Evolutionary conservation across 2,329 filamentous ascomycete species (phyloP).

Genomic region (Pestalotiopsis sp.): DNA sequence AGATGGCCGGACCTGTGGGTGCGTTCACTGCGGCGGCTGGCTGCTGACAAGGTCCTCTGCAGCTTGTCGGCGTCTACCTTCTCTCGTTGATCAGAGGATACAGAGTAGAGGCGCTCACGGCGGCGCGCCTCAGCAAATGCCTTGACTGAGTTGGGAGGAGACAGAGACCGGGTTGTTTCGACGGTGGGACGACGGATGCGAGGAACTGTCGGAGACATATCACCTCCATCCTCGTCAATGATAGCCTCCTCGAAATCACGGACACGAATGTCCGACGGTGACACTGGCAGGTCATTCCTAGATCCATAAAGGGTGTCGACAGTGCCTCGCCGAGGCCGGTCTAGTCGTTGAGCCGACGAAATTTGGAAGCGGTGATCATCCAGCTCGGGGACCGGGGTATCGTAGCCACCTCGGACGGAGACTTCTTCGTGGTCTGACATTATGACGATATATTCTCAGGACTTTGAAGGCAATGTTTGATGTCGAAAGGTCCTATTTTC

Average conservation of each 20-base stretch:
- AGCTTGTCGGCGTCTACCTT: slow-evolving; percentile 57
- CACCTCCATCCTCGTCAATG: slow-evolving; percentile 70
- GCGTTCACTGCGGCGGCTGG: slow-evolving; percentile 62
- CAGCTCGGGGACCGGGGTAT: slow-evolving; percentile 76
- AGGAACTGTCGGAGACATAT: slow-evolving; percentile 43
- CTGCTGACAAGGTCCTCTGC: slow-evolving; percentile 71
- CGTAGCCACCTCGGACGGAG: slow-evolving; percentile 65
- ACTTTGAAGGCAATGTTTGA: slow-evolving; percentile 30
- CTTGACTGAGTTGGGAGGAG: slow-evolving; percentile 95
- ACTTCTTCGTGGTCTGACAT: slow-evolving; percentile 72
- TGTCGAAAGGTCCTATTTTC: neutral
- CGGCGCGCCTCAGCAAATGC: slow-evolving; percentile 92
- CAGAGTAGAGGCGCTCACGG: slow-evolving; percentile 72
- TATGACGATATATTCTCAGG: slow-evolving; percentile 40
- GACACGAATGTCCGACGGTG: slow-evolving; percentile 46
- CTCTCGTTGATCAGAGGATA: slow-evolving; percentile 46
- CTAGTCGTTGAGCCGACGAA: slow-evolving; percentile 60
- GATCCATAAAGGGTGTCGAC: slow-evolving; percentile 70
- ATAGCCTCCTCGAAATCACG: slow-evolving; percentile 89
- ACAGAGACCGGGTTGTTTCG: slow-evolving; percentile 70
- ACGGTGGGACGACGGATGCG: slow-evolving; percentile 60
- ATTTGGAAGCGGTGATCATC: slow-evolving; percentile 83
- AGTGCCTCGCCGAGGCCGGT: slow-evolving; percentile 70
- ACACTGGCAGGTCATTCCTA: slow-evolving; percentile 43
- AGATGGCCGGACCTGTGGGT: slow-evolving; percentile 46